Evolutionary conservation across 2,329 filamentous ascomycete genomes (phyloP).

Genomic region (Fusarium pseudocircinatum): DNA sequence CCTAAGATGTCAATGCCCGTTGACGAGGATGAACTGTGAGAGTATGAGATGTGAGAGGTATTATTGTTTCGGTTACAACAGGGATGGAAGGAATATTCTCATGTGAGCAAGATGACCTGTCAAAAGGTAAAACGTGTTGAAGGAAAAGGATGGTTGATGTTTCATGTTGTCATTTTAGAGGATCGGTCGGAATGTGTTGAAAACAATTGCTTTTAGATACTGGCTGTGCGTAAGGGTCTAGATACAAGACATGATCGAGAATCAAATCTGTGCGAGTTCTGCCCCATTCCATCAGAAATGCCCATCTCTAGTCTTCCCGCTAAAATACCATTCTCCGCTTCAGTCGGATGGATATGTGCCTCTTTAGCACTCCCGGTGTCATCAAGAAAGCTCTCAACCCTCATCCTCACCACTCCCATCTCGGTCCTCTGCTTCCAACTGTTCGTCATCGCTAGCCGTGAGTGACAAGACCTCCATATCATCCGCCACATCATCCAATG

Average conservation of each 20-base stretch:
- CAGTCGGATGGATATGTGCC: not conserved
- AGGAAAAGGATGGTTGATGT: not conserved
- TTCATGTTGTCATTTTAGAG: not conserved
- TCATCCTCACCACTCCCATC: not conserved
- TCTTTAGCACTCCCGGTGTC: no score
- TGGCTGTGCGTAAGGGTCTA: not conserved
- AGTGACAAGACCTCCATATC: not conserved
- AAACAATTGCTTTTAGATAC: slow-evolving; percentile 7
- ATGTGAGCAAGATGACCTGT: not conserved
- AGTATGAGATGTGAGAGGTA: not conserved
- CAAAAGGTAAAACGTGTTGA: not conserved
- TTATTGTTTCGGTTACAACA: not conserved
- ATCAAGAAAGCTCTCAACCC: not conserved
- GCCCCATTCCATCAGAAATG: slow-evolving; percentile 17
- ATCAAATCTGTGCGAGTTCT: not conserved
- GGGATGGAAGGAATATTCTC: not conserved
- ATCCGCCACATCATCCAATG: not conserved
- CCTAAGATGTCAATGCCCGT: not conserved
- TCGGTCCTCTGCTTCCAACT: not conserved
- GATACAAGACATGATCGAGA: not conserved
- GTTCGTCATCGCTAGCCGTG: not conserved
- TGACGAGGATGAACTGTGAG: not conserved
- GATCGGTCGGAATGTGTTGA: not conserved
- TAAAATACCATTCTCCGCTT: not conserved
- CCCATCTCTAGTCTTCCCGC: slow-evolving; percentile 19